Base-by-base conservation (phyloP, 306 rosid genomes). In the Dryas drummondii region DNA sequence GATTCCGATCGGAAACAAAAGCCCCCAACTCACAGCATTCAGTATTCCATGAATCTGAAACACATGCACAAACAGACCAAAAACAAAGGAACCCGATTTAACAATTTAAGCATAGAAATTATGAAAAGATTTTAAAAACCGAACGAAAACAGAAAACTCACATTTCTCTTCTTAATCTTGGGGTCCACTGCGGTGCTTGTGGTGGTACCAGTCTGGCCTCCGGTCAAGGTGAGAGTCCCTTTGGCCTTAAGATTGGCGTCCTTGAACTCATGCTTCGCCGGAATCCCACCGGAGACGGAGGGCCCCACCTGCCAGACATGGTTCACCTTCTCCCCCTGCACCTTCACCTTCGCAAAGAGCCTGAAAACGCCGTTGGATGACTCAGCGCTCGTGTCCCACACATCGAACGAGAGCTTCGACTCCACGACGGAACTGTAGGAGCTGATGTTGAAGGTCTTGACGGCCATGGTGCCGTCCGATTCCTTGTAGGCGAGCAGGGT, bases 1-100 rank as follows among this genome's bases (percentile, higher is more conserved):
- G n/a, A 70, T 86, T 80, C 98, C 98, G 53, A 82, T 42, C 1
- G 98, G 98, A 80, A 91, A 94, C 69, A 94, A 55, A 26, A 91
- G 11, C n/a, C 98, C 98, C 98, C 98, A 94, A 82, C 98, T 88
- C 82, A 94, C 88, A 4, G 82, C 86, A 78, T 94, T 94, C 48
- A 94, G 77, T 42, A 90, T 45, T 48, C 97, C 98, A 75, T 94
- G 96, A 84, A 86, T 88, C 98, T 94, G 74, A 64, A 49, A 6
- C 64, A 71, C 40, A 45, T n/a, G n/a, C n/a, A n/a, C 66, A 19
- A 44, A 66, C 72, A 71, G 0, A 65, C 10, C 53, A 74, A 76
- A 19, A 59, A 84, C 26, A 57, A 63, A 68, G 22, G 47, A 77
- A 15, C 54, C n/a, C 32, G 6, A 59, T 50, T 45, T 14, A 16